These are phyloP conservation scores for Nicotiana otophora DNA, from an alignment of 257 asterid genomes.

Conservation along the genomic window DNA sequence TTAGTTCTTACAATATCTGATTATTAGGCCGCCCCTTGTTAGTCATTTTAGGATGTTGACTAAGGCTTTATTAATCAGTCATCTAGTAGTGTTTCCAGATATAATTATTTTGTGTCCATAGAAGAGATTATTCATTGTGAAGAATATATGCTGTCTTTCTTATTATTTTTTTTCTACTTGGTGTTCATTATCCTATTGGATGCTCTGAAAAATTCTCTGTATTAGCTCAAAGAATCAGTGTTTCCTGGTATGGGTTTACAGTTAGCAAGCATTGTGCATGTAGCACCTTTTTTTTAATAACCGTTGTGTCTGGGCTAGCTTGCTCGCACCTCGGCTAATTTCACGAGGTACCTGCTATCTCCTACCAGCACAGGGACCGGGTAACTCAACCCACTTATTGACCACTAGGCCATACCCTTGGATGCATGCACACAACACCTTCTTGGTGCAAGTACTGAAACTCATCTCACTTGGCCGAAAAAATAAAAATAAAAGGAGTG, in stretches of 20 bases:
- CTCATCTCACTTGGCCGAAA: not conserved
- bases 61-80: not conserved
- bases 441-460: not conserved
- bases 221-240: not conserved
- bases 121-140: not conserved
- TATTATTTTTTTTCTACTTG: not conserved
- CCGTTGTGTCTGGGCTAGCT: too few relatives aligned
- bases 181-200: not conserved
- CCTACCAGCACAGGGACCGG: too few relatives aligned
- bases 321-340: too few relatives aligned
- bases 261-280: not conserved
- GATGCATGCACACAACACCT: not conserved
- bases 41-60: not conserved
- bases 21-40: not conserved
- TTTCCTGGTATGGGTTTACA: not conserved
- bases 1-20: not conserved
- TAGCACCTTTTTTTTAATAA: not conserved
- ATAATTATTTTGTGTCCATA: not conserved
- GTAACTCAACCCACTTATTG: too few relatives aligned
- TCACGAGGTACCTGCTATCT: too few relatives aligned
- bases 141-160: not conserved
- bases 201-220: not conserved
- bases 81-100: not conserved
- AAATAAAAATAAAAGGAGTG: not conserved
- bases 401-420: too few relatives aligned